Percentiles rank a stretch among this genome's conserved stretches.
Conservation (phyloP, 1,284 basidiomycete species). For the Tilletiopsis washingtonensis region DNA sequence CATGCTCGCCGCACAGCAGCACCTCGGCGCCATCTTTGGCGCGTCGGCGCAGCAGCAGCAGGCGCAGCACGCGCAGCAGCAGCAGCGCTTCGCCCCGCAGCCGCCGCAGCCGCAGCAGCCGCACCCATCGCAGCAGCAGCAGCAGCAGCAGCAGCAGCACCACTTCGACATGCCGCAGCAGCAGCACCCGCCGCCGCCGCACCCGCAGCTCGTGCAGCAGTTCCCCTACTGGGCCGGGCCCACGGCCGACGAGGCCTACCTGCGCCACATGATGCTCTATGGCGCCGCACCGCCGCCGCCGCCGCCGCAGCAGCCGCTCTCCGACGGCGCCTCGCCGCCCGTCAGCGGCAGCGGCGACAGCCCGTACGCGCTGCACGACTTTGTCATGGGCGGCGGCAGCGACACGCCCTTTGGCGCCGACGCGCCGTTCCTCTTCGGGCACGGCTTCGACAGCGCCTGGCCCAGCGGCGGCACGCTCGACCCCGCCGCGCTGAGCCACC, state of each 20-base stretch:
- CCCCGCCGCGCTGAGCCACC: no score
- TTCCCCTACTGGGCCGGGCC: neutral
- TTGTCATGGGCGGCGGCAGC: constrained; percentile 27
- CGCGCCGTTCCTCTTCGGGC: no score
- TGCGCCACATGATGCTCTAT: neutral
- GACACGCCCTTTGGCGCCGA: no score
- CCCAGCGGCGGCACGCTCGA: no score
- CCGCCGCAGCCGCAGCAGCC: no score
- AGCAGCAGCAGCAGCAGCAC: no score
- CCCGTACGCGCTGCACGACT: constrained; percentile 19
- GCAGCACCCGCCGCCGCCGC: constrained; percentile 5
- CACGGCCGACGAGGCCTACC: neutral
- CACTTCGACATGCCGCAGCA: constrained; percentile 8
- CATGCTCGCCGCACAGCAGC: constrained; percentile 12
- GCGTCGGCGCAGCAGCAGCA: constrained; percentile 5
- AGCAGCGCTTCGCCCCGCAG: no score
- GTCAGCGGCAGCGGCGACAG: neutral
- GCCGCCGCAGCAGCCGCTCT: neutral
- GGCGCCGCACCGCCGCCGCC: neutral
- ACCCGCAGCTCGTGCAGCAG: neutral
- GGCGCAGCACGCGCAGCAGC: constrained; percentile 7
- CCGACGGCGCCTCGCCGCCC: neutral
- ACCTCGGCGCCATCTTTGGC: no score
- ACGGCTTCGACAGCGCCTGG: no score
- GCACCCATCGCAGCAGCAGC: no score